Conservation (phyloP, 805 yeast species). For the Barnettozyma vustinii region DNA sequence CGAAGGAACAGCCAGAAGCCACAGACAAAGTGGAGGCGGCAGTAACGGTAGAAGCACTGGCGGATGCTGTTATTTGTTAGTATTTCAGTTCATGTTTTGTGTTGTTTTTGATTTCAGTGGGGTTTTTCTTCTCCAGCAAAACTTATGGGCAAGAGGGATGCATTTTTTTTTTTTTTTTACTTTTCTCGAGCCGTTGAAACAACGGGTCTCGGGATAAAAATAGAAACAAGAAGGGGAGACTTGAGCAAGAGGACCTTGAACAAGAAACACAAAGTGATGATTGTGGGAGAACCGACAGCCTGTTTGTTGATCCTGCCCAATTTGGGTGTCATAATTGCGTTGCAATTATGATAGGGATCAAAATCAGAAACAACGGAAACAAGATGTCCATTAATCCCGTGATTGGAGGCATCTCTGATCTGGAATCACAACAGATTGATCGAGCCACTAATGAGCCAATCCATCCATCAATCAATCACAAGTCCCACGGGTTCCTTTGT, state of each 20-base stretch:
- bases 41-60: slow-evolving; percentile 38
- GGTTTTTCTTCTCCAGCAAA: not conserved
- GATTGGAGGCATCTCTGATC: too few relatives aligned
- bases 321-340: too few relatives aligned
- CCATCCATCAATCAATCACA: not conserved
- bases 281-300: too few relatives aligned
- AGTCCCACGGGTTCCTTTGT: not conserved
- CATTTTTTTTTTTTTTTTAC: not conserved
- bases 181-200: not conserved
- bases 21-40: slow-evolving; percentile 42
- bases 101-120: not conserved
- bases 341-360: not conserved
- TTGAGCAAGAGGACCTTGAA: too few relatives aligned
- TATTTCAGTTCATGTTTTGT: not conserved
- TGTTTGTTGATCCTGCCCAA: too few relatives aligned
- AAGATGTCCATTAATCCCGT: too few relatives aligned
- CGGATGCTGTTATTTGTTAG: slow-evolving; percentile 7
- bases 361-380: too few relatives aligned
- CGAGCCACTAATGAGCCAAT: too few relatives aligned
- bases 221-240: slow-evolving; percentile 3
- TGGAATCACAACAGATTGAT: too few relatives aligned
- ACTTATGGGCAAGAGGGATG: too few relatives aligned
- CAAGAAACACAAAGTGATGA: too few relatives aligned
- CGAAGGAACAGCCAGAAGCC: slow-evolving; percentile 62
- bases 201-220: slow-evolving; percentile 12